phyloP scores from a whole-genome alignment of 2,329 filamentous ascomycete species.

The Colletotrichum viniferum region DNA sequence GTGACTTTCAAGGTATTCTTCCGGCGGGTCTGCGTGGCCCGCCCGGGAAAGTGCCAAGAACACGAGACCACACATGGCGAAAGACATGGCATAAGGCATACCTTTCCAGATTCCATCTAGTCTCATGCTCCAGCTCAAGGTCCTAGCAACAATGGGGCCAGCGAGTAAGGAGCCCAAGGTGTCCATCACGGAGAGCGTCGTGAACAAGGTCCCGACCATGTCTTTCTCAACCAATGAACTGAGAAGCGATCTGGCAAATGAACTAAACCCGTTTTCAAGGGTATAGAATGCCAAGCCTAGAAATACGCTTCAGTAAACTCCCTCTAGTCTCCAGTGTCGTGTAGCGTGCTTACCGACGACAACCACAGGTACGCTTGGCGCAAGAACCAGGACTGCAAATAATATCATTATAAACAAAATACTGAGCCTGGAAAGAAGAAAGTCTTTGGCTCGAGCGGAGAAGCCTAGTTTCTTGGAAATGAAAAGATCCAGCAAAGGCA shows the following conservation, averaged over 20 bases:
- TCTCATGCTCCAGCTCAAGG: background rate
- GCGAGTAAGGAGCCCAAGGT: background rate
- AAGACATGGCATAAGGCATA: background rate
- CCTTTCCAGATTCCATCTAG: background rate
- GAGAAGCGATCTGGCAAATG: background rate
- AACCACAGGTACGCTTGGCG: background rate
- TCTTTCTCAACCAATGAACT: background rate
- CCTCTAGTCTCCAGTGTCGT: background rate
- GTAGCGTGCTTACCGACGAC: background rate
- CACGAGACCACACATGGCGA: background rate
- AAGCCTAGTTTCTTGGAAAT: background rate
- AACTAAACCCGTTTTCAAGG: background rate
- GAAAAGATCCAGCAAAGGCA: background rate
- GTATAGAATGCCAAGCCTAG: background rate
- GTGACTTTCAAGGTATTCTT: background rate
- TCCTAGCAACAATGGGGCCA: background rate
- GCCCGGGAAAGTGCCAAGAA: background rate
- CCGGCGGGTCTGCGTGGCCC: background rate
- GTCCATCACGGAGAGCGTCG: background rate
- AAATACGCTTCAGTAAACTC: background rate
- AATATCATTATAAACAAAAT: background rate
- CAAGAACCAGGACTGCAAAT: background rate
- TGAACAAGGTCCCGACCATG: background rate
- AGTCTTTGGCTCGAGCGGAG: background rate
- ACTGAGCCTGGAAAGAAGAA: background rate